Evolutionary conservation across 2,329 filamentous ascomycete genomes (phyloP), one percentile per base, ranked within the genome.

Genomic region (Apiospora rasikravindrae): DNA sequence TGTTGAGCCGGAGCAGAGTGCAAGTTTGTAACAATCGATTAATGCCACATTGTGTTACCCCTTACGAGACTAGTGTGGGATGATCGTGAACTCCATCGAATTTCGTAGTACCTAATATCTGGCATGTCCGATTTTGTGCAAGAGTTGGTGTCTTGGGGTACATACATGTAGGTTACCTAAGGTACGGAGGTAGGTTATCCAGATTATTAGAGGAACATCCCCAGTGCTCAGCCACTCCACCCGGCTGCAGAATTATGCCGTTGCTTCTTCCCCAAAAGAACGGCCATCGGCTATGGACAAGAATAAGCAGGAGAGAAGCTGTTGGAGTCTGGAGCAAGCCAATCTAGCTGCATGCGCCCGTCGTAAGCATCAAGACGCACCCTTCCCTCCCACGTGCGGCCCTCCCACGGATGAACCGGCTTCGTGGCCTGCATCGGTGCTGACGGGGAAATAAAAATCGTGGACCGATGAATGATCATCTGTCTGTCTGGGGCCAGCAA

Each of bases 51-150:
- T 3, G 8, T 37, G 37, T 64, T 64, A n/a, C 19, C 53, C 22
- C 33, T 64, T 64, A 40, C 57, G 57, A 64, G 57, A 64, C 57
- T 40, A 64, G 57, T 64, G 57, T 8, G 33, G 6, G 53, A 61
- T 61, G 53, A 24, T 33, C n/a, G 57, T 40, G 57, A 64, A 64
- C 57, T 64, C 53, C 26, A 22, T 61, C 53, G 29, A 29, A 33
- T 4, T 37, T 22, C 16, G 40, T 42, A 2, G 19, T 33, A n/a
- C 33, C 5, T 3, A 22, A 33, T 61, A 29, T 24, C 26, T 33
- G 29, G 16, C 14, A 29, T 33, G 45, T n/a, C 45, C 6, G 45
- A n/a, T n/a, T 61, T 37, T 61, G 53, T 19, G 53, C 33, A 61
- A 8, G 37, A n/a, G 53, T 26, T 49, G 22, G 45, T 49, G 8